These are phyloP conservation scores for Dactylella cylindrospora DNA, from an alignment of 2,329 filamentous ascomycete species.

Conservation along the genomic window DNA sequence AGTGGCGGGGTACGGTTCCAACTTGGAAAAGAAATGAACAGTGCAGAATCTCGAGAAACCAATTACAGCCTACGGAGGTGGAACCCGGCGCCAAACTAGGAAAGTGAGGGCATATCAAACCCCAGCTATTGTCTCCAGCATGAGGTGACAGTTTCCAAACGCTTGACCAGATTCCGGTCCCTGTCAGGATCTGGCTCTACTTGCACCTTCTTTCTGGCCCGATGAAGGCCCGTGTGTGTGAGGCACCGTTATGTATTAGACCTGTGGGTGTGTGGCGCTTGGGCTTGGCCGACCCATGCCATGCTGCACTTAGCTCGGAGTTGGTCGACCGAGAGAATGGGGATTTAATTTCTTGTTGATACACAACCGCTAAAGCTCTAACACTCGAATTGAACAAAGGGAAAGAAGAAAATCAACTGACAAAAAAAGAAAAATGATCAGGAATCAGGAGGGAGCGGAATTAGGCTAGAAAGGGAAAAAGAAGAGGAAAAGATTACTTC, in stretches of 20 bases:
- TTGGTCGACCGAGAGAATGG: no score
- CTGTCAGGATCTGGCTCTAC: no score
- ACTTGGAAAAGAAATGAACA: conserved; percentile 1
- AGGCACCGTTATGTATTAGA: no score
- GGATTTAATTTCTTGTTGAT: conserved; percentile 36
- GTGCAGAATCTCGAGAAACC: conserved; percentile 16
- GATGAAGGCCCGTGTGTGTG: no score
- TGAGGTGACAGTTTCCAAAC: not conserved
- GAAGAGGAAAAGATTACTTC: conserved; percentile 4
- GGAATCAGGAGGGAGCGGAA: conserved; percentile 16
- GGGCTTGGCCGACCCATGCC: no score
- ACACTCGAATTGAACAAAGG: conserved; percentile 4
- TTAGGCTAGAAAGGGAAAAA: conserved; percentile 14
- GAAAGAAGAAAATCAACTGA: not conserved
- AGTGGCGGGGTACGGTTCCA: conserved; percentile 19
- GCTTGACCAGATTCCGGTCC: no score
- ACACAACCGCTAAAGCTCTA: conserved; percentile 33
- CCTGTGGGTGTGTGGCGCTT: no score
- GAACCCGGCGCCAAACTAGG: conserved; percentile 34
- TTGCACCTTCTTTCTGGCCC: no score
- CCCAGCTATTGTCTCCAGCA: not conserved
- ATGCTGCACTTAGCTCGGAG: no score
- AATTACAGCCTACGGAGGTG: conserved; percentile 19
- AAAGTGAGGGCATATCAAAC: conserved; percentile 19
- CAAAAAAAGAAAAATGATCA: conserved; percentile 1